Conservation (phyloP, 495 filamentous ascomycete species). For the Pseudomonodictys pantanalensis region DNA sequence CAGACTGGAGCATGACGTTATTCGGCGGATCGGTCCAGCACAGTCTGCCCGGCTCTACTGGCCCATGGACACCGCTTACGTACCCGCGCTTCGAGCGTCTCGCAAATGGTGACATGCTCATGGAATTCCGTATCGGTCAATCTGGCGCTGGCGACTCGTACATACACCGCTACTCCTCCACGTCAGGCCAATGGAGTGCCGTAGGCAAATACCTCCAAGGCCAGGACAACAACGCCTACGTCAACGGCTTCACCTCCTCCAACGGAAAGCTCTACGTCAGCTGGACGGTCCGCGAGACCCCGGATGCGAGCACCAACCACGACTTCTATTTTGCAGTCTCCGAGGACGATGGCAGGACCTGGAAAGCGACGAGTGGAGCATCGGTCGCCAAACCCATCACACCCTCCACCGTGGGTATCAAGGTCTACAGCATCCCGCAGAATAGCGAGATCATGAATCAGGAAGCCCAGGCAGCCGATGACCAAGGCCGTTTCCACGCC, state of each 20-base stretch:
- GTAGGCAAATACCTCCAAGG: conserved; percentile 22
- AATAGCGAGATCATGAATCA: conserved; percentile 25
- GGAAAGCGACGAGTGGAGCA: conserved; percentile 3
- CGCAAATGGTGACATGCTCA: conserved; percentile 14
- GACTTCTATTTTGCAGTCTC: conserved; percentile 20
- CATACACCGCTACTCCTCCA: conserved; percentile 18
- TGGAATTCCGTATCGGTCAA: conserved; percentile 25
- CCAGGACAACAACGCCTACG: conserved; percentile 24
- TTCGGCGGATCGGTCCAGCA: conserved; percentile 17
- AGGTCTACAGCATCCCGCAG: conserved; percentile 16
- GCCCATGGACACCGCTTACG: conserved; percentile 20
- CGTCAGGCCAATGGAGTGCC: conserved; percentile 5
- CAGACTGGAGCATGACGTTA: conserved; percentile 1
- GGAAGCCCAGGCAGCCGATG: conserved; percentile 16
- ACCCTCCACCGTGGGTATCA: conserved; percentile 15
- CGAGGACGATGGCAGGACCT: conserved; percentile 19
- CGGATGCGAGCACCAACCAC: conserved; percentile 20
- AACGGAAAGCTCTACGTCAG: conserved; percentile 12
- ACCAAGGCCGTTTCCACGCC: conserved; percentile 16
- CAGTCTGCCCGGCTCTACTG: conserved; percentile 15
- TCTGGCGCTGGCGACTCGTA: conserved; percentile 24
- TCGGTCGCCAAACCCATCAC: conserved; percentile 18
- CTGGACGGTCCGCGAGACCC: conserved; percentile 26
- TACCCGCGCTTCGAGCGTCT: conserved; percentile 20
- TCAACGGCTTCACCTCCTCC: conserved; percentile 20